A percentile compares a stretch with the other conserved stretches of the same genome.
These are phyloP conservation scores for Blastomyces emzantsi DNA, from an alignment of 2,329 filamentous ascomycete species.

Conservation along the genomic window DNA sequence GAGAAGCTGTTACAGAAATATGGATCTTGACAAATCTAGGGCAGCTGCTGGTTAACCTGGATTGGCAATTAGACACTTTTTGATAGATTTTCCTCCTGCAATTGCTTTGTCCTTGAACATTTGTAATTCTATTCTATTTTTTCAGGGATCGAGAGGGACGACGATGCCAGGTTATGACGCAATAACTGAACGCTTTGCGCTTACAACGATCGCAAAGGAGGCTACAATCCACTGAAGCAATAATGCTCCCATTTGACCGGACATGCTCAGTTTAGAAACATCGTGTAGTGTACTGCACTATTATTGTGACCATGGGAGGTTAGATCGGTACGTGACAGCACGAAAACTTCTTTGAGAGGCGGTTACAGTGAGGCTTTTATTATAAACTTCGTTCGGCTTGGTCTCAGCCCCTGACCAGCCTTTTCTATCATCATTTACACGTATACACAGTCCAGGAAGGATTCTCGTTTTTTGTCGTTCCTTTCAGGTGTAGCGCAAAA, in stretches of 20 bases:
- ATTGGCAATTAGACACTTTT: background rate
- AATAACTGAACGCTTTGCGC: too few relatives aligned
- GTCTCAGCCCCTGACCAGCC: background rate
- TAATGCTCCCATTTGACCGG: background rate
- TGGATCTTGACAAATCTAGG: slow-evolving; percentile 26
- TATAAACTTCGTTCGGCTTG: background rate
- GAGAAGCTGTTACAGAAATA: slow-evolving; percentile 64
- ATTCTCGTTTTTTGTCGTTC: background rate
- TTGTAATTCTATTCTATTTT: background rate
- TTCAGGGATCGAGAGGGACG: background rate
- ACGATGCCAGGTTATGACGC: too few relatives aligned
- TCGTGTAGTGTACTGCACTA: background rate
- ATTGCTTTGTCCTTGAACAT: background rate
- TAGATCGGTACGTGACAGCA: background rate
- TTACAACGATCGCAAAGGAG: background rate
- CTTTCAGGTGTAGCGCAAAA: background rate
- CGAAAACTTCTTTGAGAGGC: background rate
- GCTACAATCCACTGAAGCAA: too few relatives aligned
- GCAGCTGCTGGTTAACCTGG: background rate
- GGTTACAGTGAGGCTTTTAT: background rate
- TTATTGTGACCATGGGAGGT: background rate
- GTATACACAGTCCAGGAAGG: background rate
- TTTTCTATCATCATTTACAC: background rate
- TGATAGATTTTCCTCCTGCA: too few relatives aligned
- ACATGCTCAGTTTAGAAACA: too few relatives aligned